Evolutionary conservation across 2,329 filamentous ascomycete species (phyloP), one percentile per base, ranked within the genome.

Genomic region (Exophiala aquamarina): DNA sequence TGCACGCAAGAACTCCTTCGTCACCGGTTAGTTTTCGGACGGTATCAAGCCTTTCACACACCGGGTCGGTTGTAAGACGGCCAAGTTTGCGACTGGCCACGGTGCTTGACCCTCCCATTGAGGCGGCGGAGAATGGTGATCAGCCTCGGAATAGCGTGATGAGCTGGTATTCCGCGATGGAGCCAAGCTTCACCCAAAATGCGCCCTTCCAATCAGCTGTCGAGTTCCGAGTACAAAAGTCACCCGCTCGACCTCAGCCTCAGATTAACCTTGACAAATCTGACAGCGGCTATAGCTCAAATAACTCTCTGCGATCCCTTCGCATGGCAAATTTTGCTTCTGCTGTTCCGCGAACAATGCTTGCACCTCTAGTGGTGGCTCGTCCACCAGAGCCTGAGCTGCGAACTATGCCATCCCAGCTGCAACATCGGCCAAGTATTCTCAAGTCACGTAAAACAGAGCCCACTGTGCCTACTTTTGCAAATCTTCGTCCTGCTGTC

Each of bases 251-350:
- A 17, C 34, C 49, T 31, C 41, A 44, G 23, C 45, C 42, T 31
- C 48, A 44, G 32, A 40, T 28, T 17, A 26, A 41, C 3, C 28
- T 46, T 10, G 41, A 43, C 35, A 58, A 59, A 18, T 55, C 51
- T 32, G 59, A 61, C 28, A 58, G 55, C 44, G 59, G 59, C 17
- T 61, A 61, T 48, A 57, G 55, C 44, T 61, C 59, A 11, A 50
- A 42, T 28, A 49, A 43, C 18, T 61, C 59, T 8, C 39, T 58
- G 11, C 44, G 46, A 18, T 54, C 47, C 15, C 32, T 54, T 29
- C 41, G 45, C 41, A 34, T 39, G 17, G 17, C 35, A 11, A 49
- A 44, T 18, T 13, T 11, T 13, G 34, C 32, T 7, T n/a, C 17
- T 34, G n/a, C 6, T n/a, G 8, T 34, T 7, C 32, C 32, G n/a